Evolutionary conservation across 768 basidiomycete species (phyloP).

Genomic region (Baorangia bicolor): DNA sequence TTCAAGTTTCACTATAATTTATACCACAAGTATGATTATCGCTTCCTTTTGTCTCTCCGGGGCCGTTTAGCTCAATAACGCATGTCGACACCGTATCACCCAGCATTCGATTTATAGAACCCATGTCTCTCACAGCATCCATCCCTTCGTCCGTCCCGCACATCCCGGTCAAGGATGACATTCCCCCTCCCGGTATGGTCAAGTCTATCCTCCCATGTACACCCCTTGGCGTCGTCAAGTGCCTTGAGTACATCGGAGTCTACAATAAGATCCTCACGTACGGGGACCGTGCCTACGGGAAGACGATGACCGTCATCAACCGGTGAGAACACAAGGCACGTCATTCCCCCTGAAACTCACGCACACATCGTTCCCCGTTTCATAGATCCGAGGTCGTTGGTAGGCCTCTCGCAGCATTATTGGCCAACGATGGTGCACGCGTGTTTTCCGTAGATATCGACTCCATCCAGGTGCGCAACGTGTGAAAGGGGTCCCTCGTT

Average conservation of each 20-base stretch:
- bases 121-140: conserved; percentile 60
- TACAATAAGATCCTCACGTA: conserved; percentile 92
- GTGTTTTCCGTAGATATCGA: conserved; percentile 96
- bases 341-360: not conserved
- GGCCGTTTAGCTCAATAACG: not conserved
- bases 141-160: conserved; percentile 33
- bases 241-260: conserved; percentile 84
- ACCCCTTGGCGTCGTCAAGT: conserved; percentile 95
- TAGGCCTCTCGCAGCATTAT: conserved; percentile 89
- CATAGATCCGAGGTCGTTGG: conserved; percentile 94
- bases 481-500: not conserved
- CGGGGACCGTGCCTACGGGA: conserved; percentile 93
- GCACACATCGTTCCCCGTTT: not conserved
- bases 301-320: conserved; percentile 92
- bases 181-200: conserved; percentile 79
- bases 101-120: conserved; percentile 92
- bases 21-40: conserved; percentile 78
- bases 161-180: conserved; percentile 46
- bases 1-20: conserved; percentile 95
- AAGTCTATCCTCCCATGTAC: conserved; percentile 98
- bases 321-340: conserved; percentile 46
- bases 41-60: not conserved
- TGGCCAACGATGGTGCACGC: conserved; percentile 94
- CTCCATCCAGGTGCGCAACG: conserved; percentile 67
- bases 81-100: not conserved